These are phyloP conservation scores for Dendrobium chrysotoxum DNA, from an alignment of 106 monocot species.

Conservation along the genomic window DNA sequence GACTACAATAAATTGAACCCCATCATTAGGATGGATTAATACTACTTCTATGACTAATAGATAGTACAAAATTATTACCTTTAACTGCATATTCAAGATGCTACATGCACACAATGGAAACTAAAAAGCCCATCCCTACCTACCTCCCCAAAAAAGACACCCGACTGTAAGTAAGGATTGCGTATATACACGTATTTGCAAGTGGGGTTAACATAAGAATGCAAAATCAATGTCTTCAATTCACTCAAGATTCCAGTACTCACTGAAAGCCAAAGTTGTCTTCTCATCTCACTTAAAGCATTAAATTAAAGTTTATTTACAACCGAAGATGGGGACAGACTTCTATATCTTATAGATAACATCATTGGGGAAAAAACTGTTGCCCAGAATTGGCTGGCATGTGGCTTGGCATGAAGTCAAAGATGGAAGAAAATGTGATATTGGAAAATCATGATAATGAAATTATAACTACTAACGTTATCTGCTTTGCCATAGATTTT, in stretches of 20 bases:
- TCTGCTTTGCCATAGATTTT: background rate
- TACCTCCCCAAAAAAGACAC: background rate
- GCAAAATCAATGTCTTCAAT: background rate
- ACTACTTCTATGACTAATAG: background rate
- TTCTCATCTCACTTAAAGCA: background rate
- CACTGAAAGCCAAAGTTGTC: background rate
- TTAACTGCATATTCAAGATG: background rate
- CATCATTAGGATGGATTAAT: background rate
- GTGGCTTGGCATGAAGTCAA: background rate
- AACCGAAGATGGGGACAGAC: background rate
- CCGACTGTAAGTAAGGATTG: too few relatives aligned
- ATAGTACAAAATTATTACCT: background rate
- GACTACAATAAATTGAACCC: background rate
- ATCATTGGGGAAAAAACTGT: background rate
- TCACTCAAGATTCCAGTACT: background rate
- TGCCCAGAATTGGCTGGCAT: background rate
- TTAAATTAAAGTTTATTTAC: background rate
- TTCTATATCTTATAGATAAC: background rate
- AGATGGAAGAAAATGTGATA: background rate
- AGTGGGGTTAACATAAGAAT: background rate
- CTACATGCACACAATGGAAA: background rate
- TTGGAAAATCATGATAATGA: background rate
- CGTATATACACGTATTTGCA: background rate
- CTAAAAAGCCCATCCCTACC: background rate
- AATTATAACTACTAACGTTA: background rate